Conservation (phyloP, 495 filamentous ascomycete species). For the Pyrenopolyporus hunteri region DNA sequence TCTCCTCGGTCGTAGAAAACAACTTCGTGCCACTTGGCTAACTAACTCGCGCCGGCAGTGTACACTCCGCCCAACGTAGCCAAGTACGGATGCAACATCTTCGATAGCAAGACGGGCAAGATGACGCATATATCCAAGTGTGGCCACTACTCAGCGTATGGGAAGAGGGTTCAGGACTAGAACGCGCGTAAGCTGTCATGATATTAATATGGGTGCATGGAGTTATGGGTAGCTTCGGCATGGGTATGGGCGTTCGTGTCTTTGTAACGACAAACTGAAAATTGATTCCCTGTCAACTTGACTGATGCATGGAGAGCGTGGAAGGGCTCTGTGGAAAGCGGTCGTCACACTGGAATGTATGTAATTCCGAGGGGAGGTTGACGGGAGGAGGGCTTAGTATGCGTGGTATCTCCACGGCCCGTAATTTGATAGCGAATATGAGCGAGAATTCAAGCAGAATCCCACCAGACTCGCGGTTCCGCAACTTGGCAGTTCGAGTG, state of each 20-base stretch:
- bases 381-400: too few relatives aligned
- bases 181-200: slow-evolving; percentile 12
- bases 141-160: slow-evolving; percentile 66
- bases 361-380: neutral
- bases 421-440: neutral
- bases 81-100: slow-evolving; percentile 73
- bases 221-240: slow-evolving; percentile 12
- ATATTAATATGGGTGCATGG: slow-evolving; percentile 17
- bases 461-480: neutral
- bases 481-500: slow-evolving; percentile 6
- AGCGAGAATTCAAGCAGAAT: slow-evolving; percentile 11
- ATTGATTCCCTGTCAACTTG: neutral
- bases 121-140: slow-evolving; percentile 71
- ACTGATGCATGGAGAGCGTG: neutral
- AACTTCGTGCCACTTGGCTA: slow-evolving; percentile 36
- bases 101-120: slow-evolving; percentile 73
- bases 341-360: neutral
- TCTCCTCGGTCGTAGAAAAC: slow-evolving; percentile 23
- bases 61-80: slow-evolving; percentile 92
- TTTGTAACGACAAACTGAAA: neutral
- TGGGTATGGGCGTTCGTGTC: neutral
- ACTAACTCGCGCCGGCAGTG: slow-evolving; percentile 61
- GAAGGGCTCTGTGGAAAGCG: neutral
- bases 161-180: slow-evolving; percentile 44
- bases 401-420: too few relatives aligned